Evolutionary conservation across 2,329 filamentous ascomycete genomes (phyloP).

Genomic region (Ophiostoma pallidulum): DNA sequence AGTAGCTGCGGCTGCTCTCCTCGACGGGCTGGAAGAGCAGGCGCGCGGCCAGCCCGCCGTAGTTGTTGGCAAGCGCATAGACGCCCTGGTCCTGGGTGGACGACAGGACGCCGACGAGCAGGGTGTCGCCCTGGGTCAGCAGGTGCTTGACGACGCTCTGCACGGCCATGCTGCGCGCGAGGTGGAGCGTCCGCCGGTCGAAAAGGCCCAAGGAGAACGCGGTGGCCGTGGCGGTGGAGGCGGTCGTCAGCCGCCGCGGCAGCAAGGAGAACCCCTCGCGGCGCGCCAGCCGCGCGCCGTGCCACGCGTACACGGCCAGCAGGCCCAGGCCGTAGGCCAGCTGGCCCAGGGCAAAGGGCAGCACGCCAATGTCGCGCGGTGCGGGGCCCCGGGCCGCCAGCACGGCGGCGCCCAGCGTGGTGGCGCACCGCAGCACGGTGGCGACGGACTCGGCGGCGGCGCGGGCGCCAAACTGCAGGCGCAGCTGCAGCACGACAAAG

Average conservation of each 20-base stretch:
- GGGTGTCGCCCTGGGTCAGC: constrained; percentile 86
- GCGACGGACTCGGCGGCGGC: constrained; percentile 76
- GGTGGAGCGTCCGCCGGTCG: constrained; percentile 57
- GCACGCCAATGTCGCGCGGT: constrained; percentile 53
- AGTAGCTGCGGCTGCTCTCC: constrained; percentile 83
- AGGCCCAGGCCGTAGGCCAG: constrained; percentile 63
- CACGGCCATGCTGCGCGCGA: constrained; percentile 74
- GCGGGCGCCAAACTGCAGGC: constrained; percentile 68
- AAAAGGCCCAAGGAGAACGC: constrained; percentile 51
- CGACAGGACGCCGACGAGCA: constrained; percentile 72
- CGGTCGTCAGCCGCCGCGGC: constrained; percentile 29
- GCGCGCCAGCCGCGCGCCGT: constrained; percentile 47
- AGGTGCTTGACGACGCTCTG: constrained; percentile 89
- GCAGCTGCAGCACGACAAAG: constrained; percentile 79
- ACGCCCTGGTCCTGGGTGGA: constrained; percentile 74
- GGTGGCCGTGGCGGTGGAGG: not conserved
- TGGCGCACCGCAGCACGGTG: constrained; percentile 65
- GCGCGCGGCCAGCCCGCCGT: constrained; percentile 78
- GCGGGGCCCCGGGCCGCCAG: constrained; percentile 25
- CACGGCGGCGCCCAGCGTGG: constrained; percentile 62
- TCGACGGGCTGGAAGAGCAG: constrained; percentile 92
- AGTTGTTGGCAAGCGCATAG: constrained; percentile 91
- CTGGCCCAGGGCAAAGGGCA: constrained; percentile 87
- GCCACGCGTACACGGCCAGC: constrained; percentile 58
- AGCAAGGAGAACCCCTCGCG: constrained; percentile 61